Evolutionary conservation across 768 basidiomycete genomes (phyloP).

Genomic region (Boletus edulis): DNA sequence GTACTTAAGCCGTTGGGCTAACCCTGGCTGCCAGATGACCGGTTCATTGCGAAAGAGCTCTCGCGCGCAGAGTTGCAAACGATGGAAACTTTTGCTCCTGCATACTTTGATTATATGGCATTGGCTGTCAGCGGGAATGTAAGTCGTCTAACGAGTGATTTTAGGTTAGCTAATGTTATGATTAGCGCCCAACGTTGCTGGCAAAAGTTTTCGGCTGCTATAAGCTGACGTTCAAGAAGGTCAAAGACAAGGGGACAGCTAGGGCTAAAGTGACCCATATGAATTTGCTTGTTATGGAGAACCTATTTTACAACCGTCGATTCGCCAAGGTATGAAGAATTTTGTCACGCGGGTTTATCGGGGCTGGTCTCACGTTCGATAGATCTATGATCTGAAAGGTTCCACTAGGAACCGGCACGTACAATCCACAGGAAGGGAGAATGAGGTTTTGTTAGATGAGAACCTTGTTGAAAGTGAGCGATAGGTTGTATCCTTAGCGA

Average conservation of each 20-base stretch:
- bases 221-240: conserved; percentile 87
- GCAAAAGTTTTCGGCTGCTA: conserved; percentile 98
- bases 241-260: conserved; percentile 57
- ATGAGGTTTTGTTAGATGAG: conserved; percentile 94
- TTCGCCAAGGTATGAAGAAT: conserved; percentile 70
- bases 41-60: conserved; percentile 97
- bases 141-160: conserved; percentile 24
- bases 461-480: conserved; percentile 85
- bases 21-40: conserved; percentile 64
- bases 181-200: conserved; percentile 85
- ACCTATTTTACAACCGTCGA: conserved; percentile 88
- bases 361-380: not conserved
- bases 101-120: conserved; percentile 98
- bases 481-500: not conserved
- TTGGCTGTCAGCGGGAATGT: conserved; percentile 87
- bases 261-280: conserved; percentile 84
- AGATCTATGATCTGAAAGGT: conserved; percentile 98
- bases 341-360: not conserved
- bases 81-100: conserved; percentile 95
- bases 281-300: conserved; percentile 98
- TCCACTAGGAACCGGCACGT: conserved; percentile 94
- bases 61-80: conserved; percentile 89
- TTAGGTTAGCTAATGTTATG: conserved; percentile 3
- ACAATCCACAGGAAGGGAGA: conserved; percentile 83
- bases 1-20: not conserved